phyloP scores from a whole-genome alignment of 257 asterid species.

The Salvia splendens region DNA sequence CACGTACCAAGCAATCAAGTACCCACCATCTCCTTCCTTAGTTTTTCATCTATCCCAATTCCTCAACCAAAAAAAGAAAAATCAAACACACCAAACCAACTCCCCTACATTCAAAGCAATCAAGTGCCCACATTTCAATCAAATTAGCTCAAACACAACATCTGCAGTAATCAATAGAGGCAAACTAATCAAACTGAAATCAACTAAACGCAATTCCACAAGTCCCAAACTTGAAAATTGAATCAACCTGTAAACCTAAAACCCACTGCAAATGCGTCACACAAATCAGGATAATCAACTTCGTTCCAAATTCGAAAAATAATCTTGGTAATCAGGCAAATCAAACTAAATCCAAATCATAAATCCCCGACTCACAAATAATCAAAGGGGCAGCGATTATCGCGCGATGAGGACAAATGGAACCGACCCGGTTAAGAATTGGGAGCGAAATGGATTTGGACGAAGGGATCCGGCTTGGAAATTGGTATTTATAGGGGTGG shows the following conservation, averaged over 20 bases:
- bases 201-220: constrained; percentile 12
- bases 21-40: neutral
- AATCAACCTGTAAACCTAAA: constrained; percentile 20
- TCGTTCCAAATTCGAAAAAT: constrained; percentile 9
- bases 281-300: constrained; percentile 19
- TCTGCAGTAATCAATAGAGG: constrained; percentile 24
- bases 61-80: neutral
- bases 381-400: constrained; percentile 28
- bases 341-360: constrained; percentile 24
- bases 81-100: constrained; percentile 19
- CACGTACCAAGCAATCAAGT: neutral
- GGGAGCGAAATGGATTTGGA: neutral
- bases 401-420: constrained; percentile 27
- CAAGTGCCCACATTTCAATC: constrained; percentile 15
- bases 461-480: constrained; percentile 30
- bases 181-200: constrained; percentile 27
- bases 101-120: constrained; percentile 25
- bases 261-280: neutral
- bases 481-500: constrained; percentile 32
- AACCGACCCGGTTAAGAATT: constrained; percentile 20
- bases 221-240: constrained; percentile 1
- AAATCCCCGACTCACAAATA: constrained; percentile 16
- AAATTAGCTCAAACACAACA: neutral
- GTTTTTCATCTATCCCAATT: neutral
- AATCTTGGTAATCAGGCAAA: constrained; percentile 17